Evolutionary conservation across 768 basidiomycete species (phyloP), one percentile per base, ranked within the genome.

Genomic region (Kwoniella dendrophila): DNA sequence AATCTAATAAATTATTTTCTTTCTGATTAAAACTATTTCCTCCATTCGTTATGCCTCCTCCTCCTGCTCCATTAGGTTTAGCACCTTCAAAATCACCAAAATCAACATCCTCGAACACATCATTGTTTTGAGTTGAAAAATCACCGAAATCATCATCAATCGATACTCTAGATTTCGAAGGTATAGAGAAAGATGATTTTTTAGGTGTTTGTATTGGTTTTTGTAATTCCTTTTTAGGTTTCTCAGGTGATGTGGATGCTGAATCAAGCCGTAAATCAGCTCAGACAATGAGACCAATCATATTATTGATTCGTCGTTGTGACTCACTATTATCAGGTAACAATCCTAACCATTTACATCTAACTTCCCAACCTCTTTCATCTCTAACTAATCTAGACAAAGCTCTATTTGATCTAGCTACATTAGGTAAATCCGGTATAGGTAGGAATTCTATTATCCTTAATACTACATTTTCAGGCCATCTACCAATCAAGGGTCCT

Each of bases 71-170:
- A 62, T 64, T 67, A 43, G 63, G 63, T 67, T 60, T 70, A 63
- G 66, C 62, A 34, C 51, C 64, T 38, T 64, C 66, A 24, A 75
- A 69, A 60, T 80, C 80, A 38, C 79, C 80, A 62, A 82, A 81
- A 45, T 80, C 80, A 44, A 79, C 76, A 22, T 75, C 75, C 38
- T 74, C 70, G 44, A 72, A 71, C 3, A 58, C 49, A 53, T 76
- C 49, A 54, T 55, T 59, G 26, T 51, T 51, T 24, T 84, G 83
- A 0, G 83, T 81, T 1, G 88, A 84, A 74, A 92, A 91, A 73
- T 93, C 92, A 3, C 92, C 93, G 79, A 95, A 95, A 26, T 92
- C 91, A 69, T 94, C 90, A 63, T 91, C 88, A 43, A 38, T 33
- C 34, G 56, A 58, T 48, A 45, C 7, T 12, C 56, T 45, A 67